phyloP scores from a whole-genome alignment of 2,329 filamentous ascomycete genomes.

The Cladosporium phlei region DNA sequence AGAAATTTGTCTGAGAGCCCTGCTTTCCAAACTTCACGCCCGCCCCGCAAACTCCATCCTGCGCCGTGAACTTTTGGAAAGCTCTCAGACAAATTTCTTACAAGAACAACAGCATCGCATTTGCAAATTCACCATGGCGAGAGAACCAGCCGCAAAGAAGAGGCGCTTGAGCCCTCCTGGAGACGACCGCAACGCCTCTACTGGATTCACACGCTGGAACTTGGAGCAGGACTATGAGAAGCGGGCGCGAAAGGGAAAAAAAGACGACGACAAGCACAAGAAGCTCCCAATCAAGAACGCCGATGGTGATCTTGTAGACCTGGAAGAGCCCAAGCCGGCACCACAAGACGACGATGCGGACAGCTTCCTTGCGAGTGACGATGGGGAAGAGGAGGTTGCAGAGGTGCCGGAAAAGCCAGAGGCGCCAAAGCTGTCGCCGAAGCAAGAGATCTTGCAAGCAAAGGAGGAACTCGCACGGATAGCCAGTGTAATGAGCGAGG shows the following conservation, averaged over 20 bases:
- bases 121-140: slow-evolving; percentile 38
- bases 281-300: slow-evolving; percentile 81
- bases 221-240: slow-evolving; percentile 88
- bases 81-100: slow-evolving; percentile 1
- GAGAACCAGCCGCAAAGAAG: slow-evolving; percentile 45
- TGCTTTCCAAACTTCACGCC: slow-evolving; percentile 4
- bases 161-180: slow-evolving; percentile 47
- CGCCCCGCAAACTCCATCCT: no score
- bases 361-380: slow-evolving; percentile 58
- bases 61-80: background rate
- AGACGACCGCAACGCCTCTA: slow-evolving; percentile 24
- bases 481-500: slow-evolving; percentile 76
- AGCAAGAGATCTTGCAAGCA: slow-evolving; percentile 75
- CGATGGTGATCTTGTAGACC: slow-evolving; percentile 60
- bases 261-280: slow-evolving; percentile 65
- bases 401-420: slow-evolving; percentile 41
- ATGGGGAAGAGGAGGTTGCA: slow-evolving; percentile 44
- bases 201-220: slow-evolving; percentile 66
- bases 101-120: background rate
- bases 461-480: slow-evolving; percentile 90
- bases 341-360: slow-evolving; percentile 54
- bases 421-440: slow-evolving; percentile 57
- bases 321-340: slow-evolving; percentile 41
- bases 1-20: no score
- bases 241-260: slow-evolving; percentile 68